These are phyloP conservation scores for Magnolia officinalis DNA, from an alignment of 164 flowering plant species.

Conservation along the genomic window DNA sequence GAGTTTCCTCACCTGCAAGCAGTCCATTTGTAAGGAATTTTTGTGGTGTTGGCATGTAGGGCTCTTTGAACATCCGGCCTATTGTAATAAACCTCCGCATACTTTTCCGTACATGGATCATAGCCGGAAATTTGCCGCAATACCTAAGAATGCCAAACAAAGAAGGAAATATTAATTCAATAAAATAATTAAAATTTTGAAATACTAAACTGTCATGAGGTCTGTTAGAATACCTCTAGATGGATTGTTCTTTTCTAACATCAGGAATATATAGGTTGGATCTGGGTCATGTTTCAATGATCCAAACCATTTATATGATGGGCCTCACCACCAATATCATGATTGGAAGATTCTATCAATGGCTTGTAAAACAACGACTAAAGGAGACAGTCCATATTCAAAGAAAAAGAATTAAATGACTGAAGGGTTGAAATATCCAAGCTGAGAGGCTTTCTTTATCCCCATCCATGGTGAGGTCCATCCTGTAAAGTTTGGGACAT, in stretches of 20 bases:
- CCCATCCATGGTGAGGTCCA: too few species aligned
- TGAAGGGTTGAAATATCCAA: too few species aligned
- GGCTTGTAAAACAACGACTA: too few species aligned
- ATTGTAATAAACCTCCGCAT: constrained; percentile 77
- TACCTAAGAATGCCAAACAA: constrained; percentile 19
- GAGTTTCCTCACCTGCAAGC: constrained; percentile 66
- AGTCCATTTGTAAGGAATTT: constrained; percentile 76
- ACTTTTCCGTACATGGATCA: constrained; percentile 85
- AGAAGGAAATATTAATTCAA: background rate
- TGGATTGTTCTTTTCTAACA: too few species aligned
- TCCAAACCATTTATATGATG: background rate
- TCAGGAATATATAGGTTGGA: background rate
- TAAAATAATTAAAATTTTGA: background rate
- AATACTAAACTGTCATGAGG: background rate
- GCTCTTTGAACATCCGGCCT: constrained; percentile 81
- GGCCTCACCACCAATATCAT: too few species aligned
- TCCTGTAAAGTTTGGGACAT: too few species aligned
- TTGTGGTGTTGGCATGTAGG: constrained; percentile 73
- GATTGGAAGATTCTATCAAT: too few species aligned
- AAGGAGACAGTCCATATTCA: too few species aligned
- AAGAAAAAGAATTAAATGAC: too few species aligned
- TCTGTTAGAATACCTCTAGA: background rate
- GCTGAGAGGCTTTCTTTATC: too few species aligned
- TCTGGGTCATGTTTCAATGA: background rate
- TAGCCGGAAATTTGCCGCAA: constrained; percentile 53